Base-by-base conservation (phyloP, 441 rosid genomes). In the Sinapis alba region DNA sequence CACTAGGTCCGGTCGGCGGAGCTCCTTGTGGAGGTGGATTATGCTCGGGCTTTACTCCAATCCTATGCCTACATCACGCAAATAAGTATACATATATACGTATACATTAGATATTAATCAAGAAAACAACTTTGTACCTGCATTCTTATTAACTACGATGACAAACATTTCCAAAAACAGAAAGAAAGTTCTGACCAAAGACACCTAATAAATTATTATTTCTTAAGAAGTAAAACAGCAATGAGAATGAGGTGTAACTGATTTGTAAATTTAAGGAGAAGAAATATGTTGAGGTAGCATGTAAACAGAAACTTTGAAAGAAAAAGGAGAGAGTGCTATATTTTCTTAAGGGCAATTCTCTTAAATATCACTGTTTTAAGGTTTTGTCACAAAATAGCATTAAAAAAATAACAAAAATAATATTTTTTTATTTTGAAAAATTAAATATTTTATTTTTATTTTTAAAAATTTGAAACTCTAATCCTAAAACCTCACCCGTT, bases 21-120 rank as follows among this genome's bases (percentile, higher is more conserved):
- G 68, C 15, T 28, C 74, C 79, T 56, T 1, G 0, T 0, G 75
- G 80, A 28, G 67, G 66, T 70, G 80, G 80, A 63, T 76, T 76
- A 7, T 69, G 1, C 15, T 20, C n/a, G 21, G 75, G 18, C 32
- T 32, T 64, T 57, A 54, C 50, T 62, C 79, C 79, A 53, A 62
- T 7, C 60, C 41, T 62, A 41, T 18, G 16, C 70, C 79, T 76
- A 62, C 53, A 76, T 54, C 51, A 54, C 51, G 41, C 65, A 76
- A 54, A 68, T 30, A 61, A 62, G 30, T 50, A 28, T 50, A 34
- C 11, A 32, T 47, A 4, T 45, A 65, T 20, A 54, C 26, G 7
- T 54, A 54, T 54, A 11, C 66, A n/a, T 73, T 3, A 64, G 56
- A 27, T 5, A 63, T 27, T n/a, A 5, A 7, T 34, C 36, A 56